Percentiles rank a stretch among this genome's conserved stretches.
These are phyloP conservation scores for Lithospermum erythrorhizon DNA, from an alignment of 257 asterid genomes.

Conservation along the genomic window DNA sequence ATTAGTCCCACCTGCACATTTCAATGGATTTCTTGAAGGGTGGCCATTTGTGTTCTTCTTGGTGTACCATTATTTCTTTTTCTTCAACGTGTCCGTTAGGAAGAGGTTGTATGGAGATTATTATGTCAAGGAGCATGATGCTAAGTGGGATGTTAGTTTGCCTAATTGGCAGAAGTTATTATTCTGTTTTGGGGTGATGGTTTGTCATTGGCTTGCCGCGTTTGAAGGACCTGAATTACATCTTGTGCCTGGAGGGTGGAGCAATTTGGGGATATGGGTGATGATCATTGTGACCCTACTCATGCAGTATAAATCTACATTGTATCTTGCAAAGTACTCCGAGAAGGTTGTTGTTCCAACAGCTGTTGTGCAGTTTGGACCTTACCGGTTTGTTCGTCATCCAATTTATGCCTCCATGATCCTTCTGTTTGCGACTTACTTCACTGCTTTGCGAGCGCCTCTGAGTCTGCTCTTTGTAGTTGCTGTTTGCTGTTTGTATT, in stretches of 20 bases:
- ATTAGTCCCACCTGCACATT: constrained; percentile 83
- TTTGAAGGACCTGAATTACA: constrained; percentile 84
- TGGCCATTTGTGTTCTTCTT: constrained; percentile 93
- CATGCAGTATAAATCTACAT: constrained; percentile 71
- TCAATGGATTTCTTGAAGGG: constrained; percentile 93
- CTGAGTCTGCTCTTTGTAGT: constrained; percentile 38
- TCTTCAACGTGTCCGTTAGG: constrained; percentile 54
- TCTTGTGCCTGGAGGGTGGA: constrained; percentile 75
- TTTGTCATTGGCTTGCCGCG: constrained; percentile 84
- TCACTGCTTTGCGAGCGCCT: constrained; percentile 71
- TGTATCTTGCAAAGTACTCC: constrained; percentile 85
- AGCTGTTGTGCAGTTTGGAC: constrained; percentile 88
- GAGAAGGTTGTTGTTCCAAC: constrained; percentile 93
- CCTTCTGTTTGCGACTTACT: constrained; percentile 71
- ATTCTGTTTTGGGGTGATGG: constrained; percentile 51
- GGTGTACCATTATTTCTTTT: constrained; percentile 81
- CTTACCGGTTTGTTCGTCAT: constrained; percentile 80
- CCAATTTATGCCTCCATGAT: constrained; percentile 90
- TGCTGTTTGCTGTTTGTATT: constrained; percentile 52
- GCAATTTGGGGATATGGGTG: constrained; percentile 49
- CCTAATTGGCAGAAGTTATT: constrained; percentile 64
- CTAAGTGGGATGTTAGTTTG: constrained; percentile 61
- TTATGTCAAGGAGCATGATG: constrained; percentile 54
- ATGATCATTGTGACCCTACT: constrained; percentile 44
- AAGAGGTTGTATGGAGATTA: constrained; percentile 74